phyloP scores from a whole-genome alignment of 257 asterid genomes.

The Nicotiana noctiflora region DNA sequence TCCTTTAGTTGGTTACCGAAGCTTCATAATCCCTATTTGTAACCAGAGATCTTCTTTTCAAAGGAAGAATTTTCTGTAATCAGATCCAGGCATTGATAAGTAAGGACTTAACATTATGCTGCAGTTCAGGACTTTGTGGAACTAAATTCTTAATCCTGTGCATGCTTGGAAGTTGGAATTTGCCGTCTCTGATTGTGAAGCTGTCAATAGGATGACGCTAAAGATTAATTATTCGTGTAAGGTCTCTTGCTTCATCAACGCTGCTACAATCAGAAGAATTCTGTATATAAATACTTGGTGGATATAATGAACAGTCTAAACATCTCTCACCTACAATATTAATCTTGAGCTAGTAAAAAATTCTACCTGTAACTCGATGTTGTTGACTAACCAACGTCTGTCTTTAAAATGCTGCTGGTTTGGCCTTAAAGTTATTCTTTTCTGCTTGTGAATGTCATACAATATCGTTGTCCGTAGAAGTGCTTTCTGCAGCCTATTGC shows the following conservation, averaged over 20 bases:
- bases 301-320: background rate
- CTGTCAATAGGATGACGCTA: background rate
- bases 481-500: background rate
- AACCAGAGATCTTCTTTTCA: background rate
- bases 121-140: background rate
- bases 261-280: background rate
- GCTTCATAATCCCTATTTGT: background rate
- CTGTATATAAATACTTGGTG: background rate
- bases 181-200: background rate
- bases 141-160: background rate
- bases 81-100: background rate
- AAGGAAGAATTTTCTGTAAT: background rate
- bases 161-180: slow-evolving; percentile 1
- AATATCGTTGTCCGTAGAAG: background rate
- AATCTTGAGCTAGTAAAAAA: background rate
- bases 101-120: background rate
- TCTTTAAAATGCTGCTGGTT: background rate
- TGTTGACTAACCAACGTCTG: background rate
- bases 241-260: background rate
- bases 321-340: background rate
- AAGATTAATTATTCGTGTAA: background rate
- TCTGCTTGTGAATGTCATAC: background rate
- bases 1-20: background rate
- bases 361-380: background rate
- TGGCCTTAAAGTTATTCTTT: background rate